phyloP scores from a whole-genome alignment of 768 basidiomycete species.

The Punctularia strigosozonata region DNA sequence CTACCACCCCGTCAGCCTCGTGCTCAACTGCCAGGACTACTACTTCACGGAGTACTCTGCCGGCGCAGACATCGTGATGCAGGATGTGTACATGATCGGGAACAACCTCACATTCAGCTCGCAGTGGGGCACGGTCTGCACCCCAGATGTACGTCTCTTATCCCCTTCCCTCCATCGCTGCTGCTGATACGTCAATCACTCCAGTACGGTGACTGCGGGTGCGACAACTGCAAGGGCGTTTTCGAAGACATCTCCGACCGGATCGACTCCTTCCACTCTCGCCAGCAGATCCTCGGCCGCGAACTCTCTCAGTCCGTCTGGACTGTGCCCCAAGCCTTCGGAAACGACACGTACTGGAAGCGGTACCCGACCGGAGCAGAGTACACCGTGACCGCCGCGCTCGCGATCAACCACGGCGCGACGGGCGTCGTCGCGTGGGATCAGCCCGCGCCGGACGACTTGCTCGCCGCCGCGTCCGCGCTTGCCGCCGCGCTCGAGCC shows the following conservation, averaged over 20 bases:
- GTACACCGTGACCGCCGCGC: constrained; percentile 50
- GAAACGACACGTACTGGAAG: constrained; percentile 48
- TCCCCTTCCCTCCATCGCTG: too few relatives aligned
- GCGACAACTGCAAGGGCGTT: constrained; percentile 51
- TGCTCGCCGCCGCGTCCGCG: constrained; percentile 22
- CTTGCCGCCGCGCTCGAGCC: constrained; percentile 19
- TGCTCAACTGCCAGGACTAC: constrained; percentile 49
- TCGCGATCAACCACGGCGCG: constrained; percentile 63
- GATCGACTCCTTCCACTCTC: constrained; percentile 52
- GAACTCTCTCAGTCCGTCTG: constrained; percentile 59
- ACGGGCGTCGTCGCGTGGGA: constrained; percentile 27
- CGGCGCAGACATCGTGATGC: constrained; percentile 62
- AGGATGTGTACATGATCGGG: constrained; percentile 44
- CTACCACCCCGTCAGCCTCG: constrained; percentile 49
- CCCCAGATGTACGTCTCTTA: too few relatives aligned
- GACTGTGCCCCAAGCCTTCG: constrained; percentile 77
- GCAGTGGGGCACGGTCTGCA: constrained; percentile 52
- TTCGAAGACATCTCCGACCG: constrained; percentile 60
- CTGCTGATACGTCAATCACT: too few relatives aligned
- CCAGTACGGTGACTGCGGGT: constrained; percentile 74
- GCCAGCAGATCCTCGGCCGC: constrained; percentile 55
- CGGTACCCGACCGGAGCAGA: constrained; percentile 58
- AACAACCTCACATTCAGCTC: constrained; percentile 57
- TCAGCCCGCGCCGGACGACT: constrained; percentile 26
- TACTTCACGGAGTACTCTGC: constrained; percentile 44